Conservation (phyloP, 306 rosid species). For the Vigna hirtella region DNA sequence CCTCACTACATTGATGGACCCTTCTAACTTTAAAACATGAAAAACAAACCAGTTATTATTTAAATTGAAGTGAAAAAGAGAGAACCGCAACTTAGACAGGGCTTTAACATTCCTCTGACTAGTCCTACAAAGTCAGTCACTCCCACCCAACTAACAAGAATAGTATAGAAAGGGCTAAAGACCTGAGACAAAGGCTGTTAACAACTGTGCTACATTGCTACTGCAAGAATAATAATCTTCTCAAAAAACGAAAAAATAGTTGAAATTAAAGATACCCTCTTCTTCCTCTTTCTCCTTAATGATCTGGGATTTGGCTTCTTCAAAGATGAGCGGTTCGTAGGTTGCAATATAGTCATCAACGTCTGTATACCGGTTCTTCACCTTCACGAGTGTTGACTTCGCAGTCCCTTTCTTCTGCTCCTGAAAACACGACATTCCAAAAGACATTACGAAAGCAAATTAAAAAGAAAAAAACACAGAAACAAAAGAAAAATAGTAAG, state of each 20-base stretch:
- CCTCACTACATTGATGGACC: neutral
- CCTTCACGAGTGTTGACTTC: slow-evolving; percentile 54
- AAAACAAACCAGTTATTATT: neutral
- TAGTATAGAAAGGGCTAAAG: neutral
- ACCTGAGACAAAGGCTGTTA: neutral
- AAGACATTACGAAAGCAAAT: neutral
- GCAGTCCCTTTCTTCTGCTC: slow-evolving; percentile 46
- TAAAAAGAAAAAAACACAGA: neutral
- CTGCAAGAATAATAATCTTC: neutral
- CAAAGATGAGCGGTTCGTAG: slow-evolving; percentile 85
- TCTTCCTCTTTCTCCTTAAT: slow-evolving; percentile 59
- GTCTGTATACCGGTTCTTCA: slow-evolving; percentile 64
- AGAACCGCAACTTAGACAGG: neutral
- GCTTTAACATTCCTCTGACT: neutral
- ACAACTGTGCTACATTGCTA: neutral
- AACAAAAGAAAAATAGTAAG: neutral
- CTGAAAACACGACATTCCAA: slow-evolving; percentile 31
- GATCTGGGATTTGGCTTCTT: slow-evolving; percentile 88
- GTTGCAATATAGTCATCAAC: slow-evolving; percentile 82
- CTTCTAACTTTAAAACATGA: slow-evolving; percentile 25
- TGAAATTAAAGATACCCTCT: slow-evolving; percentile 53
- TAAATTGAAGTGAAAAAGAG: slow-evolving; percentile 20
- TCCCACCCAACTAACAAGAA: neutral
- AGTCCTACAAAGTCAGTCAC: neutral
- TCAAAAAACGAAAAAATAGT: neutral